phyloP scores from a whole-genome alignment of 345 rosid species.

The Citropsis articulata region DNA sequence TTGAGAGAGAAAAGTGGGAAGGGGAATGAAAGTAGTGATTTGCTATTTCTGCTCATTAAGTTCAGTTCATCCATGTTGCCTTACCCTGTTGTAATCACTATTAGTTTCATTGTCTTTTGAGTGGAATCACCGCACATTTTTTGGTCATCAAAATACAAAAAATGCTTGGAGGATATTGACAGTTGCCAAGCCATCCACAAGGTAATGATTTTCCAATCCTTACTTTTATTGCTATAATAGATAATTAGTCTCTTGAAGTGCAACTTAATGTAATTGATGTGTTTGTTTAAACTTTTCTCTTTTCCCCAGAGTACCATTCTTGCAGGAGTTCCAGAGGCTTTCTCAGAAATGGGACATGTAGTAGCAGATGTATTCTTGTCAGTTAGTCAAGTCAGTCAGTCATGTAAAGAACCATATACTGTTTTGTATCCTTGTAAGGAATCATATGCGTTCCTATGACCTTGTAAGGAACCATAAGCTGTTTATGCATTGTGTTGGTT shows the following conservation, averaged over 20 bases:
- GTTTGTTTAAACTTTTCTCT: background rate
- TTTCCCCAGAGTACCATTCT: slow-evolving; percentile 25
- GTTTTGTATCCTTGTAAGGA: background rate
- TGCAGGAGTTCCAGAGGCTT: slow-evolving; percentile 18
- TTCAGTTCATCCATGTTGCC: slow-evolving; percentile 27
- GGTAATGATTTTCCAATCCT: slow-evolving; percentile 26
- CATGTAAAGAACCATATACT: background rate
- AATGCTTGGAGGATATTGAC: slow-evolving; percentile 29
- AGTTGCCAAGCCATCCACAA: slow-evolving; percentile 14
- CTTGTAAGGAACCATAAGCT: background rate
- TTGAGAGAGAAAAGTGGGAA: slow-evolving; percentile 64
- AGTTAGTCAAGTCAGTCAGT: slow-evolving; percentile 12
- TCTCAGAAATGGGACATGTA: slow-evolving; percentile 13
- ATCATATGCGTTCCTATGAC: background rate
- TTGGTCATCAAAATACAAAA: slow-evolving; percentile 4
- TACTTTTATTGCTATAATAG: background rate
- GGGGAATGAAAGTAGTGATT: slow-evolving; percentile 26
- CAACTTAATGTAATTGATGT: background rate
- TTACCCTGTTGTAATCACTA: slow-evolving; percentile 15
- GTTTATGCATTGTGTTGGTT: background rate
- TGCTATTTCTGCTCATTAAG: slow-evolving; percentile 27
- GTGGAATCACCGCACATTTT: background rate
- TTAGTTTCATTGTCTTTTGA: slow-evolving; percentile 18
- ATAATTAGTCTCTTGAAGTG: background rate
- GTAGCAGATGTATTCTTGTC: slow-evolving; percentile 4